These are phyloP conservation scores for Lepidium didymum DNA, from an alignment of 345 rosid genomes.

Conservation along the genomic window DNA sequence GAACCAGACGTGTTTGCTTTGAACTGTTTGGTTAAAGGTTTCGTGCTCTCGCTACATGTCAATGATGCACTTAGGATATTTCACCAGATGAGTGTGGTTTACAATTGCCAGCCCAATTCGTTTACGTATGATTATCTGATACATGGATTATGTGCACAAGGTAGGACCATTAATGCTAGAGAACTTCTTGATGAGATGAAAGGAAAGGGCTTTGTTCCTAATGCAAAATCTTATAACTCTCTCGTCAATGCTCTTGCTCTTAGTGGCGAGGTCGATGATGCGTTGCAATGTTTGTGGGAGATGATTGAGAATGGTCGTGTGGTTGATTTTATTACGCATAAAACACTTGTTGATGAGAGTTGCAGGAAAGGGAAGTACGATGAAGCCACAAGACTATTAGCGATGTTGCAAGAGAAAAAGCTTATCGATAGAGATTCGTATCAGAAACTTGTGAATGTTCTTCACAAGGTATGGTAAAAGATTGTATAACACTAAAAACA, in stretches of 20 bases:
- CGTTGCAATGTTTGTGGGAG: slow-evolving; percentile 57
- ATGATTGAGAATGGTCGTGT: slow-evolving; percentile 57
- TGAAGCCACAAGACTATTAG: slow-evolving; percentile 55
- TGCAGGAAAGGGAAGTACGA: slow-evolving; percentile 47
- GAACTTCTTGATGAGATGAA: slow-evolving; percentile 72
- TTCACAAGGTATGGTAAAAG: slow-evolving; percentile 43
- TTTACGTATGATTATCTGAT: slow-evolving; percentile 77
- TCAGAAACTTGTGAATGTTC: slow-evolving; percentile 51
- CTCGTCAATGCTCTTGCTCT: slow-evolving; percentile 75
- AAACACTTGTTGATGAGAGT: slow-evolving; percentile 66
- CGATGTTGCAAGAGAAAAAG: slow-evolving; percentile 46
- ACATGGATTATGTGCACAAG: slow-evolving; percentile 83
- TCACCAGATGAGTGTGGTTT: slow-evolving; percentile 80
- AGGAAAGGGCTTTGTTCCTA: slow-evolving; percentile 64
- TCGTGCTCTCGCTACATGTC: slow-evolving; percentile 77
- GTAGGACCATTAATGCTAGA: slow-evolving; percentile 67
- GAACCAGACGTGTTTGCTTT: slow-evolving; percentile 59
- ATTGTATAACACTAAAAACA: neutral
- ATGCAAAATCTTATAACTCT: slow-evolving; percentile 72
- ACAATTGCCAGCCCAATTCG: slow-evolving; percentile 61
- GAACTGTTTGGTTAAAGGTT: slow-evolving; percentile 67
- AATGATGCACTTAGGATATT: slow-evolving; percentile 89
- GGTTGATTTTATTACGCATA: slow-evolving; percentile 63
- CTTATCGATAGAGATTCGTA: slow-evolving; percentile 52
- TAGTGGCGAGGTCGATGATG: slow-evolving; percentile 56